Percentiles rank a stretch among this genome's conserved stretches.
These are phyloP conservation scores for Botrytis medusae DNA, from an alignment of 2,329 filamentous ascomycete genomes.

Conservation along the genomic window DNA sequence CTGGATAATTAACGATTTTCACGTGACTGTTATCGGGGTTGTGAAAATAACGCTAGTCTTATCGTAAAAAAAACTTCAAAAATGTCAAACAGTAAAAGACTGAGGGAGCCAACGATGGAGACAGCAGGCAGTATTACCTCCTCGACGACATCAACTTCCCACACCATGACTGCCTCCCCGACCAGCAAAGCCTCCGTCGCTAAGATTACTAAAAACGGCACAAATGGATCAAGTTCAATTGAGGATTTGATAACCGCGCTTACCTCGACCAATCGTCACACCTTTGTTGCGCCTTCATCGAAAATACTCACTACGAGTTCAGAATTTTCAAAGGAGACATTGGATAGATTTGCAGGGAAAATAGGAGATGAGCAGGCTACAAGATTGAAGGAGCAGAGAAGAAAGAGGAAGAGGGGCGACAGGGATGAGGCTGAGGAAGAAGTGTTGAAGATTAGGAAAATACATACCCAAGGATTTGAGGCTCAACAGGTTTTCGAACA, in stretches of 20 bases:
- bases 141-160: slow-evolving; percentile 62
- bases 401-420: slow-evolving; percentile 72
- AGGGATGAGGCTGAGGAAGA: slow-evolving; percentile 47
- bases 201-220: slow-evolving; percentile 36
- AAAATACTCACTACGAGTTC: slow-evolving; percentile 69
- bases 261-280: slow-evolving; percentile 36
- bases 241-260: slow-evolving; percentile 34
- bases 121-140: slow-evolving; percentile 51
- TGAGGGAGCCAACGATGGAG: slow-evolving; percentile 31
- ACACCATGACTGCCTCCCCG: slow-evolving; percentile 58
- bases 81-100: slow-evolving; percentile 10
- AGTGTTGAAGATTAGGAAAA: slow-evolving; percentile 73
- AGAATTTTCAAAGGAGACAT: slow-evolving; percentile 72
- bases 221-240: slow-evolving; percentile 27
- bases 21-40: slow-evolving; percentile 23
- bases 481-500: slow-evolving; percentile 94
- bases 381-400: slow-evolving; percentile 65
- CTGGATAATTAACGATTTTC: background rate
- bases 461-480: slow-evolving; percentile 85
- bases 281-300: slow-evolving; percentile 72
- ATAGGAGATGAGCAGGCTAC: slow-evolving; percentile 71
- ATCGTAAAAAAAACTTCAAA: slow-evolving; percentile 27
- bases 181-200: slow-evolving; percentile 40
- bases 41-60: slow-evolving; percentile 15
- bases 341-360: slow-evolving; percentile 75